Percentiles rank a stretch among this genome's conserved stretches.
phyloP scores from a whole-genome alignment of 2,329 filamentous ascomycete species.

The Diaporthe vaccinii region DNA sequence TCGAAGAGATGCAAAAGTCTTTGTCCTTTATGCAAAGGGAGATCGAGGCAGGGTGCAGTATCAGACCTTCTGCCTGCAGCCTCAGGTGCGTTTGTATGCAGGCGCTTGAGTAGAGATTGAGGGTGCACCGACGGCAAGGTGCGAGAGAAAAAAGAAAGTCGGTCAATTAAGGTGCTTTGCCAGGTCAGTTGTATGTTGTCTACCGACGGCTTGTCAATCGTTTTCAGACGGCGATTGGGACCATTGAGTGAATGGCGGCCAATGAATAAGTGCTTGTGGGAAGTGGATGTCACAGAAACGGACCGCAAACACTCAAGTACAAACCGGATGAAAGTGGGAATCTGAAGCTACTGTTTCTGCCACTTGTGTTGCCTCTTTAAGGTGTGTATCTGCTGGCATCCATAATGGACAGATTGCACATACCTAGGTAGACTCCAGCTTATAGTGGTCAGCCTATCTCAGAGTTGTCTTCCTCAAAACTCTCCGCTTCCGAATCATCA shows the following conservation, averaged over 20 bases:
- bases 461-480: neutral
- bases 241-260: neutral
- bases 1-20: neutral
- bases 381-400: neutral
- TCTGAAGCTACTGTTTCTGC: neutral
- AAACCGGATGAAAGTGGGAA: neutral
- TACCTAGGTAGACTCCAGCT: neutral
- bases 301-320: neutral
- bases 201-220: neutral
- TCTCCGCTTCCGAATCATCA: neutral
- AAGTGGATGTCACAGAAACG: neutral
- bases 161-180: no score
- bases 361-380: neutral
- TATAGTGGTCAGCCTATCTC: neutral
- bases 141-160: rapidly evolving
- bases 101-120: no score
- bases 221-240: neutral
- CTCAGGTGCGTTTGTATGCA: no score
- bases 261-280: neutral
- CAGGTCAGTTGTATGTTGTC: neutral
- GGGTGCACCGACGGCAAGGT: no score
- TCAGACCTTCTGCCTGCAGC: no score
- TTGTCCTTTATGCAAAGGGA: neutral
- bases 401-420: neutral
- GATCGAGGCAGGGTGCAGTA: no score